Conservation (phyloP, 352 stramenopile species). For the Aphanomyces astaci region DNA sequence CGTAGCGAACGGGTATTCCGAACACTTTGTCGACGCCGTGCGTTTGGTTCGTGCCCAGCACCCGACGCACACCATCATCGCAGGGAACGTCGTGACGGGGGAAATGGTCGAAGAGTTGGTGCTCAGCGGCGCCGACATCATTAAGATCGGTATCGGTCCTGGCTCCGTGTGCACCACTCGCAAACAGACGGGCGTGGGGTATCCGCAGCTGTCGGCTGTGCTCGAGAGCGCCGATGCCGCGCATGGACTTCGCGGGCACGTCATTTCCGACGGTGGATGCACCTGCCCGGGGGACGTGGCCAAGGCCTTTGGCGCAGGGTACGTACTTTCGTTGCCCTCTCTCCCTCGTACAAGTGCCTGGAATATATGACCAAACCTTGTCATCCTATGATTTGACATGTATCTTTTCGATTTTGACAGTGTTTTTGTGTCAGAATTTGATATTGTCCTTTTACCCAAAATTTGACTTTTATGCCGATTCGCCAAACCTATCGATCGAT, state of each 20-base stretch:
- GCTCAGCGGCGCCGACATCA: constrained; percentile 86
- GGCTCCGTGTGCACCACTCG: constrained; percentile 88
- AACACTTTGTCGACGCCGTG: constrained; percentile 79
- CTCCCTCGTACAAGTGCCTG: too few relatives aligned
- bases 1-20: constrained; percentile 84
- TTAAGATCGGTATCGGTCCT: constrained; percentile 91
- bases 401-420: too few relatives aligned
- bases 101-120: constrained; percentile 90
- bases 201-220: constrained; percentile 85
- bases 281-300: constrained; percentile 84
- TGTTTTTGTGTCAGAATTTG: too few relatives aligned
- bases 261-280: constrained; percentile 85
- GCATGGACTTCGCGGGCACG: constrained; percentile 81
- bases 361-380: too few relatives aligned
- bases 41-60: constrained; percentile 45
- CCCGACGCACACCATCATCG: constrained; percentile 83
- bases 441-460: too few relatives aligned
- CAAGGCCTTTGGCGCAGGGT: constrained; percentile 85
- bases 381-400: too few relatives aligned
- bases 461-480: too few relatives aligned
- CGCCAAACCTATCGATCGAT: too few relatives aligned
- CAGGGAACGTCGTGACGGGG: constrained; percentile 88
- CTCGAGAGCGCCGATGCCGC: constrained; percentile 88
- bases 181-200: constrained; percentile 89
- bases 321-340: background rate